Base-by-base conservation (phyloP, 2,329 filamentous ascomycete species). In the Davidsoniella virescens region DNA sequence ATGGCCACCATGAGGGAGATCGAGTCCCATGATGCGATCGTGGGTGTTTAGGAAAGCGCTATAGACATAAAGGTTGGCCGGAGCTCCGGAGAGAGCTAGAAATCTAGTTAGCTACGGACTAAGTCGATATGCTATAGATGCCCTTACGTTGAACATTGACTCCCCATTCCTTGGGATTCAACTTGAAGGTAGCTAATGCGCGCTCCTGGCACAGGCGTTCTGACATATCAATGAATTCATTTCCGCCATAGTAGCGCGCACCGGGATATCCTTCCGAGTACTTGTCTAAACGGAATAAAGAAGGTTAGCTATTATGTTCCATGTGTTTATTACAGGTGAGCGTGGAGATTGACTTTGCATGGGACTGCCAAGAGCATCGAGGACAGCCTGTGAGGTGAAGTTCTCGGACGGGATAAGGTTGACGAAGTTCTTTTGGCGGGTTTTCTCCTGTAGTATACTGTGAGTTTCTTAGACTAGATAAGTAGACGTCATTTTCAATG, bases 221-320 rank as follows among this genome's bases (percentile, higher is more conserved):
- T 5, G 90, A 78, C 61, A 87, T 77, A 61, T 96, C 90, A 61
- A 96, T 96, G 65, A 88, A 87, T 67, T 95, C 84, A 65, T 96
- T 96, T 56, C 90, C 90, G 49, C 90, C 90, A 63, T 96, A 96
- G 70, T 96, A 96, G 62, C 90, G 76, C 54, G 90, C 90, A 51
- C 92, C 92, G 29, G 90, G 92, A 61, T 98, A 98, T 47, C 92
- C 92, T 67, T 98, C 92, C 0, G 92, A 96, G 70, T 98, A 98
- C 66, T 98, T 96, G 68, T 96, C 85, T 84, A 60, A 55, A 54
- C 50, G 59, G 59, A 9, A 2, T 4, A 33, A 10, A 33, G 6
- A 9, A 33, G 47, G 47, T 46, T 54, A 51, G 49, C 18, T 47
- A 37, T 43, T 7, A 33, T 18, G 14, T 43, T 36, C n/a, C 25